A percentile compares a stretch with the other conserved stretches of the same genome.
Conservation (phyloP, 352 stramenopile species). For the Phytophthora syringae region DNA sequence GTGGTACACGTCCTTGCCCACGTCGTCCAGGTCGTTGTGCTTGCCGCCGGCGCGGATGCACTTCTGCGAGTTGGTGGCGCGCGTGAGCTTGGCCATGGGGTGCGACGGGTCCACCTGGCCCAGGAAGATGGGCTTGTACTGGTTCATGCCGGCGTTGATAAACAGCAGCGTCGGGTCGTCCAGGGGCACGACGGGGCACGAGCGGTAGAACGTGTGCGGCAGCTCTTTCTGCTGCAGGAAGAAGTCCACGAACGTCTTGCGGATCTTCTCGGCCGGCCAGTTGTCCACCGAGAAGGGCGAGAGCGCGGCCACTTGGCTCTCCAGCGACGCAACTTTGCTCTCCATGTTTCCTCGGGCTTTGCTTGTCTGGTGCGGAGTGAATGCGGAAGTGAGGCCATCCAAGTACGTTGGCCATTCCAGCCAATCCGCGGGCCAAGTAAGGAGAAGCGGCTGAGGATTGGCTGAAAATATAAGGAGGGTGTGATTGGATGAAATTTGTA, state of each 20-base stretch:
- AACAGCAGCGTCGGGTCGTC: slow-evolving; percentile 99
- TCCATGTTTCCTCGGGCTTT: no score
- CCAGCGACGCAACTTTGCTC: slow-evolving; percentile 23
- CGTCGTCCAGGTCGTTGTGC: slow-evolving; percentile 99
- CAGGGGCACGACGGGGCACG: slow-evolving; percentile 96
- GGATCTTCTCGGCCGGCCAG: slow-evolving; percentile 97
- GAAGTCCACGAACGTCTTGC: slow-evolving; percentile 98
- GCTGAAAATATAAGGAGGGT: no score
- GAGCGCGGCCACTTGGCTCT: slow-evolving; percentile 91
- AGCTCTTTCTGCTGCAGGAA: slow-evolving; percentile 90
- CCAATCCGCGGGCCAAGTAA: no score
- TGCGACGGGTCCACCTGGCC: slow-evolving; percentile 95
- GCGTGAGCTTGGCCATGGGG: slow-evolving; percentile 92
- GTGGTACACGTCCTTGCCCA: slow-evolving; percentile 99
- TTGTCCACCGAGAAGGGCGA: slow-evolving; percentile 32
- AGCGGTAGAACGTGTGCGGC: slow-evolving; percentile 96
- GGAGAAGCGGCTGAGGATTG: no score
- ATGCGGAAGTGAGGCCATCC: no score
- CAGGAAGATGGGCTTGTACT: slow-evolving; percentile 99
- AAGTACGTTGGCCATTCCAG: no score
- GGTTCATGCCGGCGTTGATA: slow-evolving; percentile 99
- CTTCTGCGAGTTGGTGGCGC: slow-evolving; percentile 98
- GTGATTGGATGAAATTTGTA: no score
- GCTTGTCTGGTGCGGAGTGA: no score
- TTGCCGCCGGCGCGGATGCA: slow-evolving; percentile 99